Evolutionary conservation across 805 yeast genomes (phyloP), one percentile per base, ranked within the genome.

Genomic region (Saturnispora saitoi): DNA sequence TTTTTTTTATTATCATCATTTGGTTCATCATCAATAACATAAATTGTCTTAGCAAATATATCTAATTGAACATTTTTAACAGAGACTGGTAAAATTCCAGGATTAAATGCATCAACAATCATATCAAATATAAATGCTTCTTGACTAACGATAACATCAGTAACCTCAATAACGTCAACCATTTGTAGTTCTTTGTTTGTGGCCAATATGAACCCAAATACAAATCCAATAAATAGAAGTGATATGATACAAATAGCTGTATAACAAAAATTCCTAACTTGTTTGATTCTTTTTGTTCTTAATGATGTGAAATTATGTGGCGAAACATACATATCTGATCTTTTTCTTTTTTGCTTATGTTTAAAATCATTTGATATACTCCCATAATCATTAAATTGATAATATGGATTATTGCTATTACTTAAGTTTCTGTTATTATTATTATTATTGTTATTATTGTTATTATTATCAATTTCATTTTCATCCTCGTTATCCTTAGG

Each of bases 81-180:
- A 2, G 70, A 67, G 4, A 89, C 78, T 2, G 84, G 72, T 54
- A 89, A 71, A 65, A 90, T 76, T 0, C 97, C 96, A 0, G 96
- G 96, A 62, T 91, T 91, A 57, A 82, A 78, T 0, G 95, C 95
- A 51, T 80, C 83, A 20, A 88, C 77, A 2, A 78, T 76, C 56
- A 91, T 68, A 60, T 83, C 86, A 67, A 91, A 88, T 0, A 89
- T 76, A 42, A 91, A 68, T 60, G 88, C 97, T 58, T 89, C 95
- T 54, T 82, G 81, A 45, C 93, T 81, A 3, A 87, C 85, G 11
- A 90, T 69, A 1, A 90, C 75, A 58, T 86, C 86, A 44, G 76
- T 77, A 37, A 90, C 70, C n/a, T 78, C 68, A 2, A 70, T 62
- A 9, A 90, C 76, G 19, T 75, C 67, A 17, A 88, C 82, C 51